Evolutionary conservation across 805 yeast genomes (phyloP).

Genomic region (Ogataea trehalophila): DNA sequence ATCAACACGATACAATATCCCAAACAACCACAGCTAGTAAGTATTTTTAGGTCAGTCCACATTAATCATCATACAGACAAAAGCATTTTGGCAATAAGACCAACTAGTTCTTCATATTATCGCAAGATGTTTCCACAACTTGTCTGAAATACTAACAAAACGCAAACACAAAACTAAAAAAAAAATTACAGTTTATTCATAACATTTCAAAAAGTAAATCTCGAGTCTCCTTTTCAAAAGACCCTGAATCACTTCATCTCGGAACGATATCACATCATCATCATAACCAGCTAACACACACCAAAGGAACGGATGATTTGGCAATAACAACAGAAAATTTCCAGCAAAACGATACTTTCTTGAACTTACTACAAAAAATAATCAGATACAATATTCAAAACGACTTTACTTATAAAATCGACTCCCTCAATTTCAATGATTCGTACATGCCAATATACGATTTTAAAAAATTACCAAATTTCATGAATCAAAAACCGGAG

Average conservation of each 20-base stretch:
- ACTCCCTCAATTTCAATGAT: conserved; percentile 47
- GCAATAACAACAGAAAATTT: conserved; percentile 21
- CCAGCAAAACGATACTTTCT: conserved; percentile 23
- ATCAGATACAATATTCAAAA: conserved; percentile 25
- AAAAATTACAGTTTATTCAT: conserved; percentile 16
- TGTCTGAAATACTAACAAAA: background rate
- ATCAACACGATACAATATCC: conserved; percentile 19
- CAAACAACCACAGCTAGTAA: conserved; percentile 25
- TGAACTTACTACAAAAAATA: conserved; percentile 18
- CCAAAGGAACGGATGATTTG: background rate
- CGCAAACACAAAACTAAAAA: background rate
- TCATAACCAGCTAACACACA: background rate
- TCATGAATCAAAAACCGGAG: conserved; percentile 53
- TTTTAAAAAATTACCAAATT: conserved; percentile 57
- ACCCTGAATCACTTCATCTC: conserved; percentile 21
- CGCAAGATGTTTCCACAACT: no score
- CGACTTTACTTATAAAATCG: conserved; percentile 52
- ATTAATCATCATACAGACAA: background rate
- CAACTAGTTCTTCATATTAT: no score
- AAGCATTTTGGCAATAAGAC: no score
- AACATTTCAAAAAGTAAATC: conserved; percentile 10
- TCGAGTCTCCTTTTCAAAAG: conserved; percentile 26
- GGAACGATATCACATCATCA: conserved; percentile 15
- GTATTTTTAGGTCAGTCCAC: background rate
- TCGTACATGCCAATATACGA: conserved; percentile 69